Base-by-base conservation (phyloP, 2,329 filamentous ascomycete genomes). In the Fusarium penzigii region DNA sequence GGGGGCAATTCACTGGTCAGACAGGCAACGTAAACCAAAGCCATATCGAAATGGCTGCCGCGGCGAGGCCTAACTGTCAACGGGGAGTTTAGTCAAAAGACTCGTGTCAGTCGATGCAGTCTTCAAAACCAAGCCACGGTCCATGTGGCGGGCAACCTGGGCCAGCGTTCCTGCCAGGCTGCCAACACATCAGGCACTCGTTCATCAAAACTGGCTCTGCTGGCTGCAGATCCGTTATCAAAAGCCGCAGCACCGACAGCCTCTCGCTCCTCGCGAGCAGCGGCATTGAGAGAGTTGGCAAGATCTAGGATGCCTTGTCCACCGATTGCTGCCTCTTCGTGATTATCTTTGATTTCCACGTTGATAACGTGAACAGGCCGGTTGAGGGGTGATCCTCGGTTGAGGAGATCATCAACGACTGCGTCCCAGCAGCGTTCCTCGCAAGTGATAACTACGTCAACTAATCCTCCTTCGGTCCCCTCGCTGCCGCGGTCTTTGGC, bases 381-480 rank as follows among this genome's bases (percentile, higher is more conserved):
- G 71, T 99, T 99, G 51, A 99, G 78, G 4, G 90, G 88, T 0
- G 88, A 85, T 8, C 93, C 94, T 56, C 95, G 84, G 64, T 86
- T 89, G 56, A 96, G 84, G 47, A 99, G 78, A 70, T 99, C 93
- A 65, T 99, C 94, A 11, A 99, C 83, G 34, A 99, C 94, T 5
- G 94, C 92, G 72, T 99, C 94, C 91, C 95, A 99, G 70, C 94
- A 99, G 55, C 94, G 82, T 74, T 99, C 94, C 72, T 99, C 94
- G 68, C 94, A 99, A 1, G 94, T 99, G 62, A 99, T 92, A 52
- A 99, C 92, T 7, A 97, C 78, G 68, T 99, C 94, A 1, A 96
- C 92, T 5, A 96, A 80, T 7, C 94, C 94, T 8, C 87, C 89
- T 71, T 99, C 94, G 8, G 89, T 89, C 14, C 94, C 94, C 16